Conservation (phyloP, 306 rosid species). For the Benincasa hispida region DNA sequence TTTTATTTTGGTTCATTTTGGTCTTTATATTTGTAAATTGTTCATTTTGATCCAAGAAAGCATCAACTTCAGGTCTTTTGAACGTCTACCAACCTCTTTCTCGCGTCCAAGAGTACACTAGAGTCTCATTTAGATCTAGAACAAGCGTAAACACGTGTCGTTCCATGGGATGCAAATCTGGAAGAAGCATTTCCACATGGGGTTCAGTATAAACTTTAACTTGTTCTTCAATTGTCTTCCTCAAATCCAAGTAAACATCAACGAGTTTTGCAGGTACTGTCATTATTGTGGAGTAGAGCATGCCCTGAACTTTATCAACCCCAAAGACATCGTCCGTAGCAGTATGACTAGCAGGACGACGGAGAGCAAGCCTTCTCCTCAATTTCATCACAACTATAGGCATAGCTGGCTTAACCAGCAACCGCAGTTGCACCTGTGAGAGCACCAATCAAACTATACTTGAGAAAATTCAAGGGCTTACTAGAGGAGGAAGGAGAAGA, state of each 20-base stretch:
- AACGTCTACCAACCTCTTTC: conserved; percentile 96
- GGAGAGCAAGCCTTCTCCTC: conserved; percentile 54
- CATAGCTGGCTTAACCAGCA: conserved; percentile 33
- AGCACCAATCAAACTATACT: conserved; percentile 27
- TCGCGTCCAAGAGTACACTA: conserved; percentile 93
- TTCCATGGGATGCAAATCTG: conserved; percentile 83
- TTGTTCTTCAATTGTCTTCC: conserved; percentile 76
- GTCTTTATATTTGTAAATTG: no score
- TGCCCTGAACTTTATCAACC: conserved; percentile 47
- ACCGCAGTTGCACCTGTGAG: conserved; percentile 27
- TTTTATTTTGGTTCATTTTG: no score
- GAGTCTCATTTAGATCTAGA: conserved; percentile 88
- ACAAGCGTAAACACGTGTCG: conserved; percentile 83
- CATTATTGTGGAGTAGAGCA: conserved; percentile 42
- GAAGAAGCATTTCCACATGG: conserved; percentile 87
- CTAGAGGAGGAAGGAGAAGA: conserved; percentile 5
- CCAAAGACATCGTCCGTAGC: conserved; percentile 35
- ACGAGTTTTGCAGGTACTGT: conserved; percentile 80
- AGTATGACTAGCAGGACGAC: conserved; percentile 24
- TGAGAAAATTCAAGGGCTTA: conserved; percentile 22
- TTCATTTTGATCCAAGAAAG: conserved; percentile 96
- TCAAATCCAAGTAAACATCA: conserved; percentile 66
- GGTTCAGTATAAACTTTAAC: conserved; percentile 81
- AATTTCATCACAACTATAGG: conserved; percentile 48
- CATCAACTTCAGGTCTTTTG: conserved; percentile 96